Conservation (phyloP, 73 alveolate genomes). For the Paramecium biaurelia region DNA sequence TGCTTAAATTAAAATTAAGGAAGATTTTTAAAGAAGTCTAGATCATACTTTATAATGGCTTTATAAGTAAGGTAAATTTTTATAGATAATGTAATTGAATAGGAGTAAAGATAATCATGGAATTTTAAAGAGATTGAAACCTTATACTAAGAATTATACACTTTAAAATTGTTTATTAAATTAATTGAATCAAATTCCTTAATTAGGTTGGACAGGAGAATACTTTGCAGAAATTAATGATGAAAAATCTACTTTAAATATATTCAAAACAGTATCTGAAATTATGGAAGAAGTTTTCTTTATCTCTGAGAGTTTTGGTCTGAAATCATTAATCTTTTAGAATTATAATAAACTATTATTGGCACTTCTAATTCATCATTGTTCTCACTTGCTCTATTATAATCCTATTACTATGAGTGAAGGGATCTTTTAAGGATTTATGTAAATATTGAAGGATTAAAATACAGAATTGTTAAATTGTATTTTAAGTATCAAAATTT, state of each 20-base stretch:
- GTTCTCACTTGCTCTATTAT: not conserved
- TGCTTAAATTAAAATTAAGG: not conserved
- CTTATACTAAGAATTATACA: not conserved
- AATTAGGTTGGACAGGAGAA: slow-evolving; percentile 5
- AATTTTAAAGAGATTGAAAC: not conserved
- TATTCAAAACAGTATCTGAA: not conserved
- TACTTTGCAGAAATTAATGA: not conserved
- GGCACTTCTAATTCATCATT: not conserved
- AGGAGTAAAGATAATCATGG: not conserved
- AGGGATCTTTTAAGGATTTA: not conserved
- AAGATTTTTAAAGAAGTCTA: not conserved
- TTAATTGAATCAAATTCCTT: not conserved
- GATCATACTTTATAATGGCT: not conserved
- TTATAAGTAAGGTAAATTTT: not conserved
- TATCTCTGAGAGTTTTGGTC: not conserved
- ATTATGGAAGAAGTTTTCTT: not conserved
- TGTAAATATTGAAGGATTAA: not conserved
- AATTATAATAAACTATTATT: not conserved
- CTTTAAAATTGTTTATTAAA: not conserved
- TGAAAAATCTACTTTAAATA: not conserved
- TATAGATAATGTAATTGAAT: not conserved
- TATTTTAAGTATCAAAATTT: not conserved
- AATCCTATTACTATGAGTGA: not conserved
- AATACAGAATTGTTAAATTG: not conserved
- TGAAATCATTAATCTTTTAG: not conserved